phyloP scores from a whole-genome alignment of 2,329 filamentous ascomycete species.

The Rhinocladiella mackenziei region DNA sequence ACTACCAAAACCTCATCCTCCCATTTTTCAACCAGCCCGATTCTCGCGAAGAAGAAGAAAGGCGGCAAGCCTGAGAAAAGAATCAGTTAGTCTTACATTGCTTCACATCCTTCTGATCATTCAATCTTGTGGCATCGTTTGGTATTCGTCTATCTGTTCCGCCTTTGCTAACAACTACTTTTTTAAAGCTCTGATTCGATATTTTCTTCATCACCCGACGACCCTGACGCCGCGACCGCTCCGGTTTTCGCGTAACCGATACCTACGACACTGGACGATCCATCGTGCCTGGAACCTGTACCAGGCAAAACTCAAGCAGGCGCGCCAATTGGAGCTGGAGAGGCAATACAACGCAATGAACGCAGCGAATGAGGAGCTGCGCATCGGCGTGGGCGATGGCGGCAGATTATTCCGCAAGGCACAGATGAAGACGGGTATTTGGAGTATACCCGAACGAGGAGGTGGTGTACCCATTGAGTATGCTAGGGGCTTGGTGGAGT shows the following conservation, averaged over 20 bases:
- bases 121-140: slow-evolving; percentile 15
- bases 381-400: slow-evolving; percentile 49
- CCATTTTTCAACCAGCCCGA: slow-evolving; percentile 40
- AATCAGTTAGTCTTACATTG: slow-evolving; percentile 41
- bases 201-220: slow-evolving; percentile 64
- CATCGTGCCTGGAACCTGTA: slow-evolving; percentile 90
- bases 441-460: slow-evolving; percentile 46
- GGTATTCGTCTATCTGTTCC: background rate
- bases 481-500: slow-evolving; percentile 50
- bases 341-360: slow-evolving; percentile 78
- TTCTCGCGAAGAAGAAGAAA: slow-evolving; percentile 36
- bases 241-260: slow-evolving; percentile 79
- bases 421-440: slow-evolving; percentile 86
- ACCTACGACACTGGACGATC: slow-evolving; percentile 96
- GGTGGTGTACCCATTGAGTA: slow-evolving; percentile 87
- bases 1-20: slow-evolving; percentile 34
- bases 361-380: slow-evolving; percentile 78
- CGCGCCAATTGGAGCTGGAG: slow-evolving; percentile 67
- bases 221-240: slow-evolving; percentile 65
- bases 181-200: slow-evolving; percentile 58
- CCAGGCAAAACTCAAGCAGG: slow-evolving; percentile 63
- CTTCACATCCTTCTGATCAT: background rate
- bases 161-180: background rate
- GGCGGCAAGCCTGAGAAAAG: slow-evolving; percentile 36
- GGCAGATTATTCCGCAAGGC: slow-evolving; percentile 73